These are phyloP conservation scores for Apiotrichum montevideense DNA, from an alignment of 1,284 basidiomycete species.

Conservation along the genomic window DNA sequence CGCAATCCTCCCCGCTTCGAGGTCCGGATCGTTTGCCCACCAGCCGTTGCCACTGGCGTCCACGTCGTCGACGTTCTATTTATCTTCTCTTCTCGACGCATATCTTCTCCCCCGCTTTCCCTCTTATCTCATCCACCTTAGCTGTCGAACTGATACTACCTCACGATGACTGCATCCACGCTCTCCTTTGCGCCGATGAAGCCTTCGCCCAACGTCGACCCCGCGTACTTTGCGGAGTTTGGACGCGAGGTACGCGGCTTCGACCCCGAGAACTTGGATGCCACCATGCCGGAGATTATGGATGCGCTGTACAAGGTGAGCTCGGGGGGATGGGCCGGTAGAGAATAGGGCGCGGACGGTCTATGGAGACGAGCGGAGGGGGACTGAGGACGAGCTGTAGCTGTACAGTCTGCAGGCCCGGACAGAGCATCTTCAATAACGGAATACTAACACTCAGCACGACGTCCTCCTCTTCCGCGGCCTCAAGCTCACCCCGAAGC, in stretches of 20 bases:
- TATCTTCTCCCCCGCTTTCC: too few relatives aligned
- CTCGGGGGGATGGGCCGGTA: neutral
- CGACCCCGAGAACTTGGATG: slow-evolving; percentile 55
- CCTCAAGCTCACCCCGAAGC: slow-evolving; percentile 64
- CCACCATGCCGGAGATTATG: slow-evolving; percentile 56
- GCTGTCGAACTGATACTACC: too few relatives aligned
- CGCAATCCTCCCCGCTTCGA: too few relatives aligned
- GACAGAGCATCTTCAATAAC: neutral
- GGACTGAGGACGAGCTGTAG: slow-evolving; percentile 61
- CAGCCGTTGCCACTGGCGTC: too few relatives aligned
- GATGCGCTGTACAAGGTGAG: slow-evolving; percentile 62
- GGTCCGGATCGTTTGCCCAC: too few relatives aligned
- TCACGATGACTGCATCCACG: slow-evolving; percentile 3
- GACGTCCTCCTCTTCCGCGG: slow-evolving; percentile 67
- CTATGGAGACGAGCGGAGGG: slow-evolving; percentile 9
- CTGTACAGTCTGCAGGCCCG: slow-evolving; percentile 48
- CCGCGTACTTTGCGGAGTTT: slow-evolving; percentile 57
- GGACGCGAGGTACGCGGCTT: slow-evolving; percentile 61
- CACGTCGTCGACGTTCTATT: too few relatives aligned
- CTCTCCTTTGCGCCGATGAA: slow-evolving; percentile 50
- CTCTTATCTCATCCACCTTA: too few relatives aligned
- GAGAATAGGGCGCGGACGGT: neutral
- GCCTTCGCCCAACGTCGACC: slow-evolving; percentile 57
- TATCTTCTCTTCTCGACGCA: too few relatives aligned
- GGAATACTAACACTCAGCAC: slow-evolving; percentile 51